These are phyloP conservation scores for Xylaria sp. DNA, from an alignment of 2,329 filamentous ascomycete genomes.

Conservation along the genomic window DNA sequence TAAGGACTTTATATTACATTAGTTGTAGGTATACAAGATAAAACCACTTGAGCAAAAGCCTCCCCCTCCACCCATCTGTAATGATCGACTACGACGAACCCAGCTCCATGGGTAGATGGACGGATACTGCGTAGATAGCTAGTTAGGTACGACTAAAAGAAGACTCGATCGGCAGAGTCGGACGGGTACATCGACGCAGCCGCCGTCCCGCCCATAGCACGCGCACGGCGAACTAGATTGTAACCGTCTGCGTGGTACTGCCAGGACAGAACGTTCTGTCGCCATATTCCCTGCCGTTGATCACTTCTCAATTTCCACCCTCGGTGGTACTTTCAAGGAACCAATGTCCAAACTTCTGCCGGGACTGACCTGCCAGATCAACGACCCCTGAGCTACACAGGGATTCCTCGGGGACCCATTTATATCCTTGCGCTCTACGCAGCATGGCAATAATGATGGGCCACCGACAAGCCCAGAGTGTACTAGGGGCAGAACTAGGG, in stretches of 20 bases:
- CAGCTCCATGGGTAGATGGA: slow-evolving; percentile 29
- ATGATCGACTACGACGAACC: slow-evolving; percentile 32
- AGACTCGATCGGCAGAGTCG: slow-evolving; percentile 14
- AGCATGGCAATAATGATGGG: slow-evolving; percentile 13
- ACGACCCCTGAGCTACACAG: slow-evolving; percentile 32
- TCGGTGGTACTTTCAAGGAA: slow-evolving; percentile 26
- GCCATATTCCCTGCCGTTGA: slow-evolving; percentile 40
- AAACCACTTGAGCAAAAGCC: background rate
- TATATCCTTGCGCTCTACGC: slow-evolving; percentile 20
- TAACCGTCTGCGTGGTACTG: slow-evolving; percentile 28
- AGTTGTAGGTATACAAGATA: background rate
- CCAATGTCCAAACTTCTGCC: slow-evolving; percentile 8
- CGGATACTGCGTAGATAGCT: slow-evolving; percentile 14
- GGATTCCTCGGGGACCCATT: slow-evolving; percentile 32
- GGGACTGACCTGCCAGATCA: slow-evolving; percentile 27
- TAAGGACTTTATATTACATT: background rate
- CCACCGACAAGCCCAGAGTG: slow-evolving; percentile 15
- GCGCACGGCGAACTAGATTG: slow-evolving; percentile 9
- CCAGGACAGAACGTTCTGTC: slow-evolving; percentile 13
- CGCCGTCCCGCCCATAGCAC: slow-evolving; percentile 3
- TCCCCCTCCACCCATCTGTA: background rate
- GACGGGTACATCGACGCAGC: slow-evolving; percentile 3
- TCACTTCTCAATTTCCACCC: slow-evolving; percentile 39
- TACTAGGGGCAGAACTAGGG: slow-evolving; percentile 10
- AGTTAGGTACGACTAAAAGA: slow-evolving; percentile 1